Evolutionary conservation across 306 rosid species (phyloP), one percentile per base, ranked within the genome.

Genomic region (Rosa chinensis): DNA sequence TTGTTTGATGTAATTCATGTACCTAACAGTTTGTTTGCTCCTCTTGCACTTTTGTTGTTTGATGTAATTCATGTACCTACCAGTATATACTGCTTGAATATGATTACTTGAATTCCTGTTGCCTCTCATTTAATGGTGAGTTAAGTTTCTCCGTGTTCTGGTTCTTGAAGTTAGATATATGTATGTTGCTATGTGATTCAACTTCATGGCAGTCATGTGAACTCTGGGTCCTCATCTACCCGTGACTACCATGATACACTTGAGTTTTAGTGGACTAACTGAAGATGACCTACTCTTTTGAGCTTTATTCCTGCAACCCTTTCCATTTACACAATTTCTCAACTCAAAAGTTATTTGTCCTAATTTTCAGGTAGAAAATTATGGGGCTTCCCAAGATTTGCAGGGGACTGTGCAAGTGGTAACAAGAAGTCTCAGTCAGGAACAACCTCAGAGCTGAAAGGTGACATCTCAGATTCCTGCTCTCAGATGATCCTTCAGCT

Each of bases 401-500:
- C 99, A 6, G 99, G 98, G 83, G 99, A 95, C 81, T 95, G 99
- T 82, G 99, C 99, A 58, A 89, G 75, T 75, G 93, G 89, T 62
- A 86, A 88, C 73, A 86, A 83, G 81, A 95, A 90, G 87, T 84
- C 87, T 73, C 84, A 86, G 72, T 73, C 93, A 10, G 98, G 93
- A 78, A 83, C 96, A 55, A 77, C 78, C 72, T 88, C 89, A 23
- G 99, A 93, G 88, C 93, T 79, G 82, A 95, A 91, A 80, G 81
- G 83, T 74, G 99, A 93, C 59, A 95, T 93, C 52, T 86, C 91
- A 5, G 98, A 95, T 87, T 84, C 96, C 58, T 95, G 98, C 88
- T 95, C 99, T 49, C 99, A 95, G 81, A 93, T 95, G 99, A 95
- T 95, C 63, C 96, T 95, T 84, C 99, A 90, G 88, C 99, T 95